phyloP scores from a whole-genome alignment of 306 rosid species.

The Bauhinia variegata region DNA sequence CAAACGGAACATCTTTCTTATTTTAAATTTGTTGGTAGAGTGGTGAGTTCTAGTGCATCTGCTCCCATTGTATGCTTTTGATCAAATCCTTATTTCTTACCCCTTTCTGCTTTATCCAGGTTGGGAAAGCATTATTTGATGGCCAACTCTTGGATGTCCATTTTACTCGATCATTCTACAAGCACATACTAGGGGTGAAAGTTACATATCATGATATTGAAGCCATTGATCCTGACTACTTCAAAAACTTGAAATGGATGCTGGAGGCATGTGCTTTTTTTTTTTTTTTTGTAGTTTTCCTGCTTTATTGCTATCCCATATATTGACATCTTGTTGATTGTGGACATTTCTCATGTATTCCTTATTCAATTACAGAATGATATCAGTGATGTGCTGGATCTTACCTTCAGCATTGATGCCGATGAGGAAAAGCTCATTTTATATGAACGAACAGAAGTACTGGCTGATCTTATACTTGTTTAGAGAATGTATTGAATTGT shows the following conservation, averaged over 20 bases:
- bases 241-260: constrained; percentile 90
- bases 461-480: constrained; percentile 24
- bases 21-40: constrained; percentile 97
- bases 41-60: constrained; percentile 66
- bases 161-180: constrained; percentile 95
- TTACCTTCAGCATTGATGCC: constrained; percentile 98
- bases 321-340: constrained; percentile 17
- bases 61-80: constrained; percentile 26
- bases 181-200: constrained; percentile 85
- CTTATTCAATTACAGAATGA: constrained; percentile 65
- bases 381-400: constrained; percentile 75
- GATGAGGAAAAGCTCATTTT: constrained; percentile 93
- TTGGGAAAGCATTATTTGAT: constrained; percentile 94
- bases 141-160: constrained; percentile 97
- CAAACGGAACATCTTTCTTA: constrained; percentile 98
- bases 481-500: constrained; percentile 21
- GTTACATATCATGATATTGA: constrained; percentile 98
- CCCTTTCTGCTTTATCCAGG: constrained; percentile 54
- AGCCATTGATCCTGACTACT: constrained; percentile 96
- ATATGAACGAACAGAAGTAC: constrained; percentile 88
- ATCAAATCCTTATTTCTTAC: constrained; percentile 35
- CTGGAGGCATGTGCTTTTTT: constrained; percentile 67
- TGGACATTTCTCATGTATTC: constrained; percentile 18
- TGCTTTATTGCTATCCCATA: not conserved
- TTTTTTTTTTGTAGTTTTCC: not conserved